Evolutionary conservation across 495 filamentous ascomycete species (phyloP), one percentile per base, ranked within the genome.

Genomic region (Rhizodiscina lignyota): DNA sequence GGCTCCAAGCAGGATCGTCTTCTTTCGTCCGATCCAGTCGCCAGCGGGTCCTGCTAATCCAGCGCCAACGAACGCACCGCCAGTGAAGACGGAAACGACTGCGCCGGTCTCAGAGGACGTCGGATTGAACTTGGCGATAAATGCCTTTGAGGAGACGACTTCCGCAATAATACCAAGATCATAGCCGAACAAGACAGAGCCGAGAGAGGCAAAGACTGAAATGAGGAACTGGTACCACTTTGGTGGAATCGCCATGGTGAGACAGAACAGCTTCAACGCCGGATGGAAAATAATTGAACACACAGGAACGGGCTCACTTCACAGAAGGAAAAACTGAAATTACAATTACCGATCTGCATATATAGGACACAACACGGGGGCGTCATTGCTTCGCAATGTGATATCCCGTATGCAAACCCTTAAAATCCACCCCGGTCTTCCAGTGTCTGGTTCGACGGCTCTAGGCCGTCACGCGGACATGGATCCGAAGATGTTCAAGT

Each of bases 31-130:
- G 13, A 67, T 41, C 26, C 12, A 43, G 37, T 70, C 66, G 21
- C 53, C 58, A 8, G 55, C 28, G 18, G 54, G 62, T 4, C 69
- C 69, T 19, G 63, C 69, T 21, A 63, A 51, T 34, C 53, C 59
- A 30, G 67, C 64, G 20, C 68, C 68, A 42, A 65, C 63, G 56
- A 70, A 69, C 4, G 63, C 65, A 22, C 73, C 62, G 33, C 74
- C 75, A 0, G 74, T 81, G 53, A 81, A 81, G 30, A 80, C 55
- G 0, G 74, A 74, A 12, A 80, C 74, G 0, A 80, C 74, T 22
- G 74, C 59, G 34, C 75, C 74, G 31, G 70, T 71, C 47, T 79
- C 56, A 21, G 66, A 62, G 30, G 58, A 50, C 36, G 59, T 57
- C 4, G 70, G 57, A 0, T 63, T 48, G 50, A 77, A 77, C 21